Conservation (phyloP, 2,329 filamentous ascomycete species). For the Xylariaceae sp. region DNA sequence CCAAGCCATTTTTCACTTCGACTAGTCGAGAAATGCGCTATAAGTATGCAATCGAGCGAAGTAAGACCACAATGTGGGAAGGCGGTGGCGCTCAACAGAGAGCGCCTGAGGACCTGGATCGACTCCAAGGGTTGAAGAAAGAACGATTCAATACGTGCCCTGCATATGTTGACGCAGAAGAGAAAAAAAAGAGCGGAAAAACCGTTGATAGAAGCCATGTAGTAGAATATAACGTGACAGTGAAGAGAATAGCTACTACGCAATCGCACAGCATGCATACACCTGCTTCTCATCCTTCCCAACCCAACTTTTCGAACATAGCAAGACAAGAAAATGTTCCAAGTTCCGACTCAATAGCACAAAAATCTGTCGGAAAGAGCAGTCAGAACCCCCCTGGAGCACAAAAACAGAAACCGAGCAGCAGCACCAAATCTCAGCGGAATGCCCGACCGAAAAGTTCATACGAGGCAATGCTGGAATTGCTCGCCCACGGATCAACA, state of each 20-base stretch:
- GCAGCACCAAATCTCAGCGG: neutral
- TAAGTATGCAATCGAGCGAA: conserved; percentile 40
- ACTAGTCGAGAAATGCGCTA: conserved; percentile 36
- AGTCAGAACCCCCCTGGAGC: neutral
- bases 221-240: neutral
- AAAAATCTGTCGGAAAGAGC: neutral
- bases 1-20: conserved; percentile 44
- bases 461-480: conserved; percentile 30
- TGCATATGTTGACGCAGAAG: conserved; percentile 14
- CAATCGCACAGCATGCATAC: neutral
- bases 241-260: neutral
- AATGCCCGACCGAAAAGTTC: conserved; percentile 19
- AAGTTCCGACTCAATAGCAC: neutral
- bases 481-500: conserved; percentile 17
- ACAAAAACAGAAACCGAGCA: neutral
- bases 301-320: neutral
- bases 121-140: conserved; percentile 30
- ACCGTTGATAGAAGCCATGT: neutral
- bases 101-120: conserved; percentile 31
- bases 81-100: conserved; percentile 29
- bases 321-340: neutral
- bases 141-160: conserved; percentile 26
- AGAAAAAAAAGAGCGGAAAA: neutral
- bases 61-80: conserved; percentile 41
- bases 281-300: neutral